phyloP scores from a whole-genome alignment of 352 stramenopile species.

The Sclerospora graminicola region DNA sequence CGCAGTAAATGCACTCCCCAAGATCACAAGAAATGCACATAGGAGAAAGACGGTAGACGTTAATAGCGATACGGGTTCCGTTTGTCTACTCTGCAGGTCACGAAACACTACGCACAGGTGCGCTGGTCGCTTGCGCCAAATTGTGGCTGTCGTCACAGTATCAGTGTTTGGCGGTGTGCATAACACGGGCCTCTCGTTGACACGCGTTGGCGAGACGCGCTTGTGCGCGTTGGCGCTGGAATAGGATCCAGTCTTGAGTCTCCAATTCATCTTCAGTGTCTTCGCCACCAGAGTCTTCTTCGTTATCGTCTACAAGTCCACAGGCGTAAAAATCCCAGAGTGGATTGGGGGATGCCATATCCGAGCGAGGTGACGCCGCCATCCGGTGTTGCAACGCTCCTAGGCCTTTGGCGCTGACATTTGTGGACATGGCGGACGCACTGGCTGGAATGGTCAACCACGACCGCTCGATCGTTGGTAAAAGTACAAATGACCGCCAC shows the following conservation, averaged over 20 bases:
- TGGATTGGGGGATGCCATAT: constrained; percentile 8
- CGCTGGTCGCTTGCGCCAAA: constrained; percentile 4
- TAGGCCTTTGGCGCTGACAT: constrained; percentile 10
- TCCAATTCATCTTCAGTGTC: constrained; percentile 54
- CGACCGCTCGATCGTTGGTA: constrained; percentile 13
- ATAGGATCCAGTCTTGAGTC: constrained; percentile 42
- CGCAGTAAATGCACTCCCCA: too few species aligned
- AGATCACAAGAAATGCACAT: too few species aligned
- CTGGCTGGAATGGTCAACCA: constrained; percentile 9
- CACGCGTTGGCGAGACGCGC: constrained; percentile 33
- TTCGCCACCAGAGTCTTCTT: constrained; percentile 28
- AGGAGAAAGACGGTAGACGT: too few species aligned
- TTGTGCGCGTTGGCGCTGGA: constrained; percentile 43
- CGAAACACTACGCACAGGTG: too few species aligned
- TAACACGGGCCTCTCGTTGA: constrained; percentile 21
- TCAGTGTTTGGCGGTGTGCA: constrained; percentile 16
- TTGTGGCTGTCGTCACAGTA: not conserved
- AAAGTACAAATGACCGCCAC: constrained; percentile 13
- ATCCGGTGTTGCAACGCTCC: constrained; percentile 10
- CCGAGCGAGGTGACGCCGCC: constrained; percentile 3
- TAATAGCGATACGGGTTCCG: too few species aligned
- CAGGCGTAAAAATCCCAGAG: constrained; percentile 57
- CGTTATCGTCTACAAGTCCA: constrained; percentile 39
- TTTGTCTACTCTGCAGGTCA: too few species aligned
- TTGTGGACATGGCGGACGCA: constrained; percentile 14